Evolutionary conservation across 2,329 filamentous ascomycete species (phyloP), one percentile per base, ranked within the genome.

Genomic region (Remersonia thermophila): DNA sequence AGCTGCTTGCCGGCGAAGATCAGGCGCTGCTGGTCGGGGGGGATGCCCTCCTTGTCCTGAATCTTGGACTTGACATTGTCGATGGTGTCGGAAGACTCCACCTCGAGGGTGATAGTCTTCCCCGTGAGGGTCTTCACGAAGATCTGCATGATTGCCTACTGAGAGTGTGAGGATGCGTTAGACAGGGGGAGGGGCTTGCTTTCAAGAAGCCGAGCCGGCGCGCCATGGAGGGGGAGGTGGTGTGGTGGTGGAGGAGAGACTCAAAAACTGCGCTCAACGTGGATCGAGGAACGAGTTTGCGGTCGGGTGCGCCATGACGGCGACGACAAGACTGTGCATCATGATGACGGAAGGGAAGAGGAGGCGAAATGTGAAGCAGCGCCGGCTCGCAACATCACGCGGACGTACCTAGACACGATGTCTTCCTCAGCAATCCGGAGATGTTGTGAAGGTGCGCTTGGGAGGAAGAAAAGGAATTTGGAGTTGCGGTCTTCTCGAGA

Each of bases 1-100:
- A 98, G 87, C 77, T 98, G 91, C 82, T 98, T 98, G 66, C 91
- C 91, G 60, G 91, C 91, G 69, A 96, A 98, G 79, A 98, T 98
- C 66, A 98, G 71, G 64, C 91, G 89, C 75, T 98, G 91, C 69
- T 96, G 91, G 73, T 96, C 91, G 33, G 91, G 89, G 61, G 91
- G 91, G 53, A 98, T 98, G 55, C 91, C 89, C 75, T 98, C 91
- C 83, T 96, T 98, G 80, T 96, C 91, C 85, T 80, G 71, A 56
- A 77, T 77, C 79, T 98, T 96, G 73, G 83, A 85, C 81, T 96
- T 96, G 73, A 98, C 91, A 81, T 96, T 96, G 80, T 96, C 91
- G 70, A 98, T 96, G 62, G 89, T 96, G 71, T 98, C 91, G 61
- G 81, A 89, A 58, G 86, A 94, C 81, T 96, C 91, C 71, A 96